phyloP scores from a whole-genome alignment of 2,329 filamentous ascomycete species.

The Kalaharituber pfeilii region DNA sequence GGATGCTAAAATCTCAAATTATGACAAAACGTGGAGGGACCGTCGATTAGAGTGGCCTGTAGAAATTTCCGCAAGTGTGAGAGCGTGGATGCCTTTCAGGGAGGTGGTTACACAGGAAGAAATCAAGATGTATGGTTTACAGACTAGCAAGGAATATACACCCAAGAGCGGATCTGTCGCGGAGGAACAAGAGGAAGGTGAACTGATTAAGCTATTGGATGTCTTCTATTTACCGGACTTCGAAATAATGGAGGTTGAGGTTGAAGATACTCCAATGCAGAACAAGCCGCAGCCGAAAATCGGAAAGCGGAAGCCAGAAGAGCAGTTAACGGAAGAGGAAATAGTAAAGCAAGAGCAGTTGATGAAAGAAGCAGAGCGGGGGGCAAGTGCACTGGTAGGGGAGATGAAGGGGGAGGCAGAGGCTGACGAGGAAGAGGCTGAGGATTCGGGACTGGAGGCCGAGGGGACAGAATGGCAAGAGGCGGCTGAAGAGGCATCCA shows the following conservation, averaged over 20 bases:
- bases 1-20: neutral
- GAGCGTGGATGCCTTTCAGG: neutral
- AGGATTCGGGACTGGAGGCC: too few relatives aligned
- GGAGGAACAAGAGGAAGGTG: neutral
- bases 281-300: neutral
- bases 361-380: neutral
- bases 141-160: neutral
- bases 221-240: neutral
- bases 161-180: neutral
- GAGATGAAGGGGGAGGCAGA: neutral
- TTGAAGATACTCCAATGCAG: neutral
- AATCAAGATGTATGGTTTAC: neutral
- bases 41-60: neutral
- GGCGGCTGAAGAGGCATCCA: neutral
- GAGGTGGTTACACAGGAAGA: neutral
- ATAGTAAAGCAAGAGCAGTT: neutral
- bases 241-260: neutral
- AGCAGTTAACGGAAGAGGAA: neutral
- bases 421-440: neutral
- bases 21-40: neutral
- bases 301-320: neutral
- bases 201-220: neutral
- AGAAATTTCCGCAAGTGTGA: neutral
- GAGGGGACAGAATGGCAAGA: neutral
- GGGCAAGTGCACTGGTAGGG: neutral